phyloP scores from a whole-genome alignment of 2,329 filamentous ascomycete species.

The Tolypocladium inflatum region DNA sequence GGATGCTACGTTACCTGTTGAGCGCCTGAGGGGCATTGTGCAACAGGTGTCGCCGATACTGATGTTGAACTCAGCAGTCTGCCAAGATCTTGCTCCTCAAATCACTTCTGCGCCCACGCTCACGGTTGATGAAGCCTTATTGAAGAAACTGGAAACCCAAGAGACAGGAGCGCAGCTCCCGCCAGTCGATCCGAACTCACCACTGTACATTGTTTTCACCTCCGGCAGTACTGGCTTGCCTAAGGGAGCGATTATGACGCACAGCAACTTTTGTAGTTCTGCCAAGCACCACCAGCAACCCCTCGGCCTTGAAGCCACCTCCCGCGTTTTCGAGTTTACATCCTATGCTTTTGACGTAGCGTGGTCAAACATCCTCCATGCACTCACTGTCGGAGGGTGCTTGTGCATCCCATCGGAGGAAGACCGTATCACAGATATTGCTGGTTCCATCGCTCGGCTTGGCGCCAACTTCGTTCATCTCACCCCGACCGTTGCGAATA shows the following conservation, averaged over 20 bases:
- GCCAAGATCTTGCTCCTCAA: not conserved
- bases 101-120: not conserved
- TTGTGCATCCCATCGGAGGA: not conserved
- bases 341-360: not conserved
- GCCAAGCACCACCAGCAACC: not conserved
- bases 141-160: not conserved
- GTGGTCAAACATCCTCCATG: not conserved
- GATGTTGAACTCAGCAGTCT: not conserved
- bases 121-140: not conserved
- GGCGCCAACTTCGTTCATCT: not conserved
- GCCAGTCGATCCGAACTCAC: not conserved
- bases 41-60: not conserved
- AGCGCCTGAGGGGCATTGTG: not conserved
- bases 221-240: not conserved
- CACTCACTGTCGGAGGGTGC: not conserved
- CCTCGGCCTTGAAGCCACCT: not conserved
- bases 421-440: not conserved
- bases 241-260: not conserved
- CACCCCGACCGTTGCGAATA: not conserved
- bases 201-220: not conserved
- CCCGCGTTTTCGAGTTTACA: not conserved
- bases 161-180: not conserved
- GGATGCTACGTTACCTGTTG: not conserved
- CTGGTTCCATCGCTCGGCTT: not conserved
- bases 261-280: not conserved